phyloP scores from a whole-genome alignment of 176 grass and related monocot species.

The Eleusine indica region DNA sequence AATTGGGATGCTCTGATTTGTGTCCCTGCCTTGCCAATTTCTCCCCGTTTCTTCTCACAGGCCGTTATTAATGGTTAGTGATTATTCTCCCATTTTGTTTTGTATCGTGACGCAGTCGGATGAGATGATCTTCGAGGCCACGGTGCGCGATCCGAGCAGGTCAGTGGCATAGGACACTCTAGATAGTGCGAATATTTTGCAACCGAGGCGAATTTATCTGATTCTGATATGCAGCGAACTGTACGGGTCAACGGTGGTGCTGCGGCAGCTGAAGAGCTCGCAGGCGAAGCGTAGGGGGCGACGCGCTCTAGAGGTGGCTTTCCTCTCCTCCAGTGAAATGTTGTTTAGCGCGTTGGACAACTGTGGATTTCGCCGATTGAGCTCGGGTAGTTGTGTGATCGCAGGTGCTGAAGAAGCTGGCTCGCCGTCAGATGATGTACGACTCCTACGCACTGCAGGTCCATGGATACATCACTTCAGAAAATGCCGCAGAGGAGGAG shows the following conservation, averaged over 20 bases:
- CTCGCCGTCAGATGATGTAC: slow-evolving; percentile 88
- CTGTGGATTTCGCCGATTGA: slow-evolving; percentile 18
- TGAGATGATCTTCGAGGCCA: slow-evolving; percentile 90
- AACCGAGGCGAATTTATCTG: slow-evolving; percentile 24
- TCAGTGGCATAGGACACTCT: slow-evolving; percentile 49
- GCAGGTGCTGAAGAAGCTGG: slow-evolving; percentile 90
- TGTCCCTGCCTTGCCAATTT: background rate
- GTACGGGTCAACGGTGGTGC: slow-evolving; percentile 82
- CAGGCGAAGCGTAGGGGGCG: slow-evolving; percentile 88
- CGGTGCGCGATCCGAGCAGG: slow-evolving; percentile 76
- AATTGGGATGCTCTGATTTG: background rate
- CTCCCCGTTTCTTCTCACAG: slow-evolving; percentile 5
- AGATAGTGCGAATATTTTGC: background rate
- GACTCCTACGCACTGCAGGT: slow-evolving; percentile 94
- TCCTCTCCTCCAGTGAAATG: slow-evolving; percentile 13
- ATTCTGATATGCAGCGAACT: slow-evolving; percentile 54
- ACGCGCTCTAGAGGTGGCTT: slow-evolving; percentile 83
- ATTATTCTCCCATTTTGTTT: background rate
- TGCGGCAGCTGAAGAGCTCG: slow-evolving; percentile 71
- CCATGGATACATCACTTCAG: slow-evolving; percentile 70
- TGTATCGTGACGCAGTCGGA: slow-evolving; percentile 59
- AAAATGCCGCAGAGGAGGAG: slow-evolving; percentile 36
- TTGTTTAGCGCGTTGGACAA: slow-evolving; percentile 18
- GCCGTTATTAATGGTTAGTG: slow-evolving; percentile 4
- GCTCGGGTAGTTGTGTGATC: slow-evolving; percentile 11